Evolutionary conservation across 345 rosid genomes (phyloP).

Genomic region (Salix koriyanagi): DNA sequence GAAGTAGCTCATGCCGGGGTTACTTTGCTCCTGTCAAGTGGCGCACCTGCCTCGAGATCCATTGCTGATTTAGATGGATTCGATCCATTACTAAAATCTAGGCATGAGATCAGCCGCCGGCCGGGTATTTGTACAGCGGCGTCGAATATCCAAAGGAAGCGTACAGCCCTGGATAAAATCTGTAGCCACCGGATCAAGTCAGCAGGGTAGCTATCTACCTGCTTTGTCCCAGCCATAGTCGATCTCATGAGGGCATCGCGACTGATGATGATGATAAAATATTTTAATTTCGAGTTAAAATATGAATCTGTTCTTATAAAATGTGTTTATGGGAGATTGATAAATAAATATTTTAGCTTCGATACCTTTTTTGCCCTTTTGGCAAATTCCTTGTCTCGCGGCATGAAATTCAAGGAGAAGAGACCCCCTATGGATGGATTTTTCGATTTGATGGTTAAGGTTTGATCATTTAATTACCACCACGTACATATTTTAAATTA

Average conservation of each 20-base stretch:
- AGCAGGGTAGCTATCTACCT: background rate
- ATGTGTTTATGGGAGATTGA: too few species aligned
- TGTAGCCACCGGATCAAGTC: background rate
- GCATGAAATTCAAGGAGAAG: background rate
- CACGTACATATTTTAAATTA: background rate
- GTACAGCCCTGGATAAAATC: background rate
- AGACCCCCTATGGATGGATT: background rate
- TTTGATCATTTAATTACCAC: background rate
- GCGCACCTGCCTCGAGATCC: too few species aligned
- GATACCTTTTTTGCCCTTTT: background rate
- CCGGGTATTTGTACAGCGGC: background rate
- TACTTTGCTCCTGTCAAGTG: too few species aligned
- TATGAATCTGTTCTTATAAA: too few species aligned
- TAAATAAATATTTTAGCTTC: background rate
- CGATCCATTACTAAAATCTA: too few species aligned
- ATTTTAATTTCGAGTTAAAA: too few species aligned
- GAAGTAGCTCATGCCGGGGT: too few species aligned
- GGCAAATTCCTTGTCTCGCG: background rate
- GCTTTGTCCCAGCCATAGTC: background rate
- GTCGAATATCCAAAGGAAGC: background rate
- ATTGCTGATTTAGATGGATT: too few species aligned
- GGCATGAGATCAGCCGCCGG: background rate
- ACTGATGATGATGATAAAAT: too few species aligned
- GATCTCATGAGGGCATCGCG: too few species aligned
- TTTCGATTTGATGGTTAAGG: slow-evolving; percentile 15